A percentile compares a stretch with the other conserved stretches of the same genome.
phyloP scores from a whole-genome alignment of 2,329 filamentous ascomycete species.

The Clarireedia hainanense region DNA sequence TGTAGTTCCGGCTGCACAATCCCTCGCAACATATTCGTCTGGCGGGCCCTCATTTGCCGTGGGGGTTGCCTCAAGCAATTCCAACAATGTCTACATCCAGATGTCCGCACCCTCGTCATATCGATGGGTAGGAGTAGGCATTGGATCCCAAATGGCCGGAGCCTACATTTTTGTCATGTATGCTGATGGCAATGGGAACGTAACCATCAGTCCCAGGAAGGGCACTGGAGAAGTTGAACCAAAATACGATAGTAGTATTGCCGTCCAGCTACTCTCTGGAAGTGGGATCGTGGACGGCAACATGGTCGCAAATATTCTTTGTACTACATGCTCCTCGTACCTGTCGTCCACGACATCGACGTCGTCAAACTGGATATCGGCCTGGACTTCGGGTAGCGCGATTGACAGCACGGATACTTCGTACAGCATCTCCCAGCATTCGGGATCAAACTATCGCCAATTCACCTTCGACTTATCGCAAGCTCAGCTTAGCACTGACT shows the following conservation, averaged over 20 bases:
- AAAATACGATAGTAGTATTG: slow-evolving; percentile 33
- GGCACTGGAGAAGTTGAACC: slow-evolving; percentile 39
- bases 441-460: slow-evolving; percentile 1
- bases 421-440: slow-evolving; percentile 18
- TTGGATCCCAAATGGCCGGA: slow-evolving; percentile 46
- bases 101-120: slow-evolving; percentile 44
- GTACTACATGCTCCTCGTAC: slow-evolving; percentile 27
- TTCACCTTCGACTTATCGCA: slow-evolving; percentile 23
- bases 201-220: slow-evolving; percentile 47
- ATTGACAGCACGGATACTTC: slow-evolving; percentile 17
- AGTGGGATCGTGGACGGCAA: slow-evolving; percentile 44
- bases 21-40: slow-evolving; percentile 18
- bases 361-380: slow-evolving; percentile 22
- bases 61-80: slow-evolving; percentile 18
- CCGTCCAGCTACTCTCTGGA: slow-evolving; percentile 39
- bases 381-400: slow-evolving; percentile 21
- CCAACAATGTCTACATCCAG: slow-evolving; percentile 49
- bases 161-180: slow-evolving; percentile 55
- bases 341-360: slow-evolving; percentile 14
- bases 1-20: slow-evolving; percentile 11
- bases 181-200: slow-evolving; percentile 39
- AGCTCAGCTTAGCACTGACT: slow-evolving; percentile 17
- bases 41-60: slow-evolving; percentile 19
- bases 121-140: slow-evolving; percentile 50
- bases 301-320: slow-evolving; percentile 50